A percentile compares a stretch with the other conserved stretches of the same genome.
Evolutionary conservation across 164 flowering plant species (phyloP).

Genomic region (Tinospora cordifolia): DNA sequence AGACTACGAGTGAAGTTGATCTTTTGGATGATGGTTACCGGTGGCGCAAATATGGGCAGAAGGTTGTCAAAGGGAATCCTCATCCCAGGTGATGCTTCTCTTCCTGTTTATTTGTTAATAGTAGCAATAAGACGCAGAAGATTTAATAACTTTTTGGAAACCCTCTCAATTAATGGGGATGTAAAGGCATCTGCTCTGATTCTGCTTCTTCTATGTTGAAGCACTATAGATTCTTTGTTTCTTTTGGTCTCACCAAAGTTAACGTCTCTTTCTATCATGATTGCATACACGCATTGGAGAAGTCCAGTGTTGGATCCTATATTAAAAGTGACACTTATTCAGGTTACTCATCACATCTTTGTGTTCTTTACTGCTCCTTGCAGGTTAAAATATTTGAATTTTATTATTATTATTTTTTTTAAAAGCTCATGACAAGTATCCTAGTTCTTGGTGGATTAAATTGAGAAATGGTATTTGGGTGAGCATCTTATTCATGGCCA

Average conservation of each 20-base stretch:
- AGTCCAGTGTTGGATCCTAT: background rate
- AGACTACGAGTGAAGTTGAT: conserved; percentile 96
- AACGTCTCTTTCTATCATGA: background rate
- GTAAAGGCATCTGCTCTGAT: background rate
- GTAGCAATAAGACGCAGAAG: background rate
- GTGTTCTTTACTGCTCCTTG: background rate
- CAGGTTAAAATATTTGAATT: background rate
- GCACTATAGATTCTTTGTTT: background rate
- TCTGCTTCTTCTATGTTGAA: background rate
- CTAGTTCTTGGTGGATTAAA: background rate
- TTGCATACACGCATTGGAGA: background rate
- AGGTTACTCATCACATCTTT: background rate
- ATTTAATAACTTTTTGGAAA: background rate
- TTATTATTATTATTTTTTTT: no score
- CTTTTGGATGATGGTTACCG: conserved; percentile 94
- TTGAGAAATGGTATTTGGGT: background rate
- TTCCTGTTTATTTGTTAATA: conserved; percentile 1
- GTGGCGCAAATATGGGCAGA: conserved; percentile 99
- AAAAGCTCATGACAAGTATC: background rate
- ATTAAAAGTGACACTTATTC: background rate
- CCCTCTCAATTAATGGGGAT: background rate
- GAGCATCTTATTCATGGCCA: background rate
- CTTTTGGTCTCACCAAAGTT: background rate
- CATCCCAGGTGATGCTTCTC: conserved; percentile 65
- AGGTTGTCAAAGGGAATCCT: conserved; percentile 93